phyloP scores from a whole-genome alignment of 1,284 basidiomycete genomes.

The Cystobasidium sp. region DNA sequence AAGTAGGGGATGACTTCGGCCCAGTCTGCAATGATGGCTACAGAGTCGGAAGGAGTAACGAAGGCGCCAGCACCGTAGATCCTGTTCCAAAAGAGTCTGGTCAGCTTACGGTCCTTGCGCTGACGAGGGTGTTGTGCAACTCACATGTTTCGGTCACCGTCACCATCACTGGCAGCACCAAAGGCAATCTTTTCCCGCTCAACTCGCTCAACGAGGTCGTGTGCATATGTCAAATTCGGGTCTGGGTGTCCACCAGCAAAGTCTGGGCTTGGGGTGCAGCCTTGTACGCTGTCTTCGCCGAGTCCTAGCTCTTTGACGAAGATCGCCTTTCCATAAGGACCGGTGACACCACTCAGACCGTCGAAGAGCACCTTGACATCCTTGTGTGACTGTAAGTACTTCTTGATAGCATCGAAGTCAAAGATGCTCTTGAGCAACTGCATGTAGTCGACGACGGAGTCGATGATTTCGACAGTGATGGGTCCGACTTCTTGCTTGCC shows the following conservation, averaged over 20 bases:
- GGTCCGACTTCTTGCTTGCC: constrained; percentile 81
- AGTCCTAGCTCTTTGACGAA: constrained; percentile 85
- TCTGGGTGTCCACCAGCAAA: constrained; percentile 98
- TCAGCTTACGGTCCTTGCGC: neutral
- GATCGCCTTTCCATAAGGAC: constrained; percentile 90
- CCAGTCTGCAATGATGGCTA: constrained; percentile 99
- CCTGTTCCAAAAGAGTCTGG: constrained; percentile 69
- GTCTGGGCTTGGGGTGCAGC: constrained; percentile 86
- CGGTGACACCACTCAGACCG: constrained; percentile 94
- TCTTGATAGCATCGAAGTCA: constrained; percentile 89
- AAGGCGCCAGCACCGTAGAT: constrained; percentile 98
- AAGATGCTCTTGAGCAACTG: constrained; percentile 85
- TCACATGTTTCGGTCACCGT: constrained; percentile 95
- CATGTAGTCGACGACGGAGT: constrained; percentile 90
- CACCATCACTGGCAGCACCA: constrained; percentile 95
- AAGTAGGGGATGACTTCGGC: constrained; percentile 93
- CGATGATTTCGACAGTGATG: constrained; percentile 85
- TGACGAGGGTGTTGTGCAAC: neutral
- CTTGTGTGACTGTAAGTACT: constrained; percentile 73
- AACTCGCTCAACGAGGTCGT: constrained; percentile 88
- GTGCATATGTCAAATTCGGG: constrained; percentile 97
- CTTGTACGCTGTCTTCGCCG: constrained; percentile 75
- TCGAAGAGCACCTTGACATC: constrained; percentile 90
- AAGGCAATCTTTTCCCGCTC: constrained; percentile 86
- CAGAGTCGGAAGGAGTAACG: constrained; percentile 95